phyloP scores from a whole-genome alignment of 352 stramenopile species.

The Pythium grandisporangium region DNA sequence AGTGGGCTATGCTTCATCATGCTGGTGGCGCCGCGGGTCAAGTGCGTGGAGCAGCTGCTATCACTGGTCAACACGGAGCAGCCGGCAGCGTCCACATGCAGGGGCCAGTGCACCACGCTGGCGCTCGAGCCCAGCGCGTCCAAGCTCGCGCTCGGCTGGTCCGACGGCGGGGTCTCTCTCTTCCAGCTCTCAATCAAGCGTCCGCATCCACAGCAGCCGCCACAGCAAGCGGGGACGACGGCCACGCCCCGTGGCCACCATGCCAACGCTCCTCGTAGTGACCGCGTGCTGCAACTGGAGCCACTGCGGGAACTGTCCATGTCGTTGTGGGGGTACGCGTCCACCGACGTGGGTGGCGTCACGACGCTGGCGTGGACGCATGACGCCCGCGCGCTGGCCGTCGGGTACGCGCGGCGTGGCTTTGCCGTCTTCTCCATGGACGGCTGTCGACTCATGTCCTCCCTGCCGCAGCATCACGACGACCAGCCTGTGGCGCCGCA shows the following conservation, averaged over 20 bases:
- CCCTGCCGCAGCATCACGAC: constrained; percentile 68
- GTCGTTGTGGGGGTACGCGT: constrained; percentile 46
- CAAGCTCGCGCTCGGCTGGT: constrained; percentile 59
- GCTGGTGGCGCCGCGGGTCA: constrained; percentile 38
- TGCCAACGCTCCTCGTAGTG: no score
- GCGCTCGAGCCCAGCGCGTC: constrained; percentile 37
- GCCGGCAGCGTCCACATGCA: constrained; percentile 14
- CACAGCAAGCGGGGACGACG: neutral
- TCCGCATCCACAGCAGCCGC: neutral
- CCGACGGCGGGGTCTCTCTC: constrained; percentile 57
- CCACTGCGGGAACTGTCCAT: constrained; percentile 58
- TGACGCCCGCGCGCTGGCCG: constrained; percentile 43
- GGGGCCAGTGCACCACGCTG: constrained; percentile 34
- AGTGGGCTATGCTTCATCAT: constrained; percentile 79
- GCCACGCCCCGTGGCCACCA: no score
- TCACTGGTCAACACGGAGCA: constrained; percentile 66
- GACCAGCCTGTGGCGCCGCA: constrained; percentile 21
- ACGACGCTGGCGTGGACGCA: constrained; percentile 57
- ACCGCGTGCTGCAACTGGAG: constrained; percentile 37
- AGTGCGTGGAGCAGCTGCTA: constrained; percentile 61
- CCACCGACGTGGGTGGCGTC: constrained; percentile 44
- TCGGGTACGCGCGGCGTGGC: constrained; percentile 64
- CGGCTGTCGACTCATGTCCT: constrained; percentile 77
- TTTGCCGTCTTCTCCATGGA: constrained; percentile 77
- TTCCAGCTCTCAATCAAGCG: constrained; percentile 38